Conservation (phyloP, 2,329 filamentous ascomycete species). For the Monosporascus sp. region DNA sequence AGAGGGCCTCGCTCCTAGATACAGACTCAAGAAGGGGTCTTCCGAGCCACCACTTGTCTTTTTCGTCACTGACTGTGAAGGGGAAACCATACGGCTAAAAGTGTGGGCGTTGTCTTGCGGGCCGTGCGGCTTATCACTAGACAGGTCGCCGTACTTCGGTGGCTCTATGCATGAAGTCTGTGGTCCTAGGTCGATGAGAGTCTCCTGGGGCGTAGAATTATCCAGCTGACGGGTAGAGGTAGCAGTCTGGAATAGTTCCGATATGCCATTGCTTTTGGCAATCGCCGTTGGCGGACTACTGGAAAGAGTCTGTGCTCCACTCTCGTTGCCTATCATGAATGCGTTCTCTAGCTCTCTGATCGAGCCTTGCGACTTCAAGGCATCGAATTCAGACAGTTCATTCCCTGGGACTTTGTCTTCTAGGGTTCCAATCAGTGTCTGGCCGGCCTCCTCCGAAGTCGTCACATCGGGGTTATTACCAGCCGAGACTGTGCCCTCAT, state of each 20-base stretch:
- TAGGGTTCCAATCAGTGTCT: not conserved
- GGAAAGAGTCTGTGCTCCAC: not conserved
- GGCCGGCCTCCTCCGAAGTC: not conserved
- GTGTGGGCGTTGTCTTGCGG: not conserved
- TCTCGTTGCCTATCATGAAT: not conserved
- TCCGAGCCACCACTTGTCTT: not conserved
- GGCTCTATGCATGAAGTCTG: not conserved
- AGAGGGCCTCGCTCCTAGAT: not conserved
- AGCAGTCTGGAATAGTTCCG: not conserved
- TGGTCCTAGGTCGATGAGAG: not conserved
- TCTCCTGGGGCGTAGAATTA: not conserved
- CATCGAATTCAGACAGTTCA: too few species aligned
- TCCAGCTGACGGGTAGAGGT: not conserved
- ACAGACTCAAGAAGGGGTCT: conserved; percentile 1
- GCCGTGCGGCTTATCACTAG: not conserved
- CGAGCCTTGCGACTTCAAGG: too few species aligned
- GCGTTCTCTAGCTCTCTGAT: not conserved
- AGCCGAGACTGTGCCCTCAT: too few species aligned
- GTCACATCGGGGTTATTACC: too few species aligned
- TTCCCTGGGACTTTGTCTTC: too few species aligned
- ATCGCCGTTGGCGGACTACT: not conserved
- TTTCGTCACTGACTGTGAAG: not conserved
- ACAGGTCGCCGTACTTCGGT: not conserved
- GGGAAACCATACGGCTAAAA: not conserved
- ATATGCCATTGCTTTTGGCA: not conserved